Evolutionary conservation across 371 early-diverging fungal genomes (phyloP).

Genomic region (Rhizopus sp.): DNA sequence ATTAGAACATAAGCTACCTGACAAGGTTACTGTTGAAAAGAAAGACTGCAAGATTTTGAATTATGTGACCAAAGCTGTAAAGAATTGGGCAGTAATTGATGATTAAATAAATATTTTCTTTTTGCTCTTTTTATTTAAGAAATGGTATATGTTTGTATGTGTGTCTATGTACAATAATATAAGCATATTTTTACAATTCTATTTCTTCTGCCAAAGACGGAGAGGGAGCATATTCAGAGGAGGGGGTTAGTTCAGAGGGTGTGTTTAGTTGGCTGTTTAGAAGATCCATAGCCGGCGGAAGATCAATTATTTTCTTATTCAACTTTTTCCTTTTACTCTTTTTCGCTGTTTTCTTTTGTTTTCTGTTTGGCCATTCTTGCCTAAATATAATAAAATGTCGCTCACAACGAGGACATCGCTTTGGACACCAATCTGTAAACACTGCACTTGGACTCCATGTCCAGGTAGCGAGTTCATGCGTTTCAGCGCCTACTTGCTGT

Average conservation of each 20-base stretch:
- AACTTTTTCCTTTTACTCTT: constrained; percentile 11
- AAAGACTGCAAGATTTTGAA: constrained; percentile 16
- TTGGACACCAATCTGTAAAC: constrained; percentile 45
- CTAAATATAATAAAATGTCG: constrained; percentile 42
- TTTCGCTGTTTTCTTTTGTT: constrained; percentile 22
- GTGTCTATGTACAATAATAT: not conserved
- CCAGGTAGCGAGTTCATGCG: constrained; percentile 51
- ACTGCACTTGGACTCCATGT: constrained; percentile 52
- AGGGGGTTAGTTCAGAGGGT: not conserved
- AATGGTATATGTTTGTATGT: not conserved
- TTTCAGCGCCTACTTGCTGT: constrained; percentile 32
- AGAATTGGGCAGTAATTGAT: constrained; percentile 30
- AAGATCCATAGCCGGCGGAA: not conserved
- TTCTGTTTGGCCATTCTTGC: constrained; percentile 49
- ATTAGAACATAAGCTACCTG: constrained; percentile 16
- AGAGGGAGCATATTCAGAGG: not conserved
- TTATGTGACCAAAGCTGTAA: constrained; percentile 24
- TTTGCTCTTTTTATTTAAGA: not conserved
- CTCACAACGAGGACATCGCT: constrained; percentile 52
- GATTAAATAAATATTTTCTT: constrained; percentile 2
- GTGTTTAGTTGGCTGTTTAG: not conserved
- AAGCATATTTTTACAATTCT: not conserved
- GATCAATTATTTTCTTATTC: constrained; percentile 6
- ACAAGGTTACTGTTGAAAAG: constrained; percentile 22
- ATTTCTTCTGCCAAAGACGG: not conserved